Evolutionary conservation across 495 filamentous ascomycete genomes (phyloP).

Genomic region (Paragyromitra xinjiangensis): DNA sequence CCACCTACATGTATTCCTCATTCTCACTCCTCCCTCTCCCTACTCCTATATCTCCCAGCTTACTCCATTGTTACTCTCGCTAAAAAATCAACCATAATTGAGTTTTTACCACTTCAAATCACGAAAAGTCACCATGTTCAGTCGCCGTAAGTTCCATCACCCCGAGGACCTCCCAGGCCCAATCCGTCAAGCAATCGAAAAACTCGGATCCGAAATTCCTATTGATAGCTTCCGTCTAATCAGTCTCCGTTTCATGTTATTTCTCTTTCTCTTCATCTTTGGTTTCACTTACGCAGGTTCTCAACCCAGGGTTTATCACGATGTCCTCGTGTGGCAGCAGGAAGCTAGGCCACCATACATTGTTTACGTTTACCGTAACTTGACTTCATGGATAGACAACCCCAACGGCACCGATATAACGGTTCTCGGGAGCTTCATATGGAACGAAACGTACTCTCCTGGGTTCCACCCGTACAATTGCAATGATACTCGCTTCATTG

Average conservation of each 20-base stretch:
- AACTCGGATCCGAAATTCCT: conserved; percentile 26
- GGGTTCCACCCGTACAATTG: conserved; percentile 30
- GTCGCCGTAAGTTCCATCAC: conserved; percentile 2
- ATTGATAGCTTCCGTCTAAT: conserved; percentile 20
- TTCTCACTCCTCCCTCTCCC: not conserved
- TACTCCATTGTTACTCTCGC: not conserved
- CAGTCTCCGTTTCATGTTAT: conserved; percentile 32
- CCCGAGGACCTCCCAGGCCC: conserved; percentile 1
- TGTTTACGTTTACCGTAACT: conserved; percentile 46
- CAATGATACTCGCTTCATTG: conserved; percentile 45
- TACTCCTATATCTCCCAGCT: not conserved
- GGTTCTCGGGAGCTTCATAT: conserved; percentile 29
- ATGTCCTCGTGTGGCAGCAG: conserved; percentile 45
- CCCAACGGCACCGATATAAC: conserved; percentile 27
- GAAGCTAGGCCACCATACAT: conserved; percentile 33
- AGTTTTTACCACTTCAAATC: not conserved
- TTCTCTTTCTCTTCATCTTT: conserved; percentile 37
- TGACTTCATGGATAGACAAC: conserved; percentile 36
- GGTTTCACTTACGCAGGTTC: conserved; percentile 42
- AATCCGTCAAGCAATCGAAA: conserved; percentile 24
- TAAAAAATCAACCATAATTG: not conserved
- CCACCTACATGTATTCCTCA: not conserved
- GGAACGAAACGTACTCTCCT: conserved; percentile 33
- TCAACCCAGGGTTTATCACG: conserved; percentile 46
- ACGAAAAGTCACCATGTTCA: conserved; percentile 11